Evolutionary conservation across 139 green algal genomes (phyloP).

Genomic region (Coelastrella sp.): DNA sequence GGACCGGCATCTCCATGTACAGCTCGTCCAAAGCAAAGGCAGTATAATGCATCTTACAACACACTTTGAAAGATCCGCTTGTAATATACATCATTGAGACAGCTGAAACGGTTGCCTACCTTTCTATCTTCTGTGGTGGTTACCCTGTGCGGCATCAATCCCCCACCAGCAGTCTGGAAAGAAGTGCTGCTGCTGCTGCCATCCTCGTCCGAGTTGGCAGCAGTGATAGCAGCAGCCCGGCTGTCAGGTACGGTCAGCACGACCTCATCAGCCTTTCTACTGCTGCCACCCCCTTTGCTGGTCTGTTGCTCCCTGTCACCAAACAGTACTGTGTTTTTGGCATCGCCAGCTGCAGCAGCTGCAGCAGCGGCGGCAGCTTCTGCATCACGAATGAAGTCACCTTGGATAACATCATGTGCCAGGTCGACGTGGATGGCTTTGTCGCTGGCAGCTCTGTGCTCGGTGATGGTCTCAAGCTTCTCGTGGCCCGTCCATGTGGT

Average conservation of each 20-base stretch:
- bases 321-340: neutral
- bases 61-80: no score
- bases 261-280: neutral
- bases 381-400: slow-evolving; percentile 37
- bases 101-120: neutral
- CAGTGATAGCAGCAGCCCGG: neutral
- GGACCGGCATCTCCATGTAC: no score
- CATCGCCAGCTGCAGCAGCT: neutral
- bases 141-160: neutral
- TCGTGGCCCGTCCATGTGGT: slow-evolving; percentile 47
- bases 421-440: neutral
- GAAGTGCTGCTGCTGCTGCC: neutral
- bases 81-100: no score
- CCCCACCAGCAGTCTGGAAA: neutral
- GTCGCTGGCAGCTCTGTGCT: neutral
- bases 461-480: neutral
- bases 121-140: neutral
- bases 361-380: neutral
- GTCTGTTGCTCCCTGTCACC: neutral
- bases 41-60: no score
- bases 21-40: no score
- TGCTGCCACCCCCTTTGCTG: neutral
- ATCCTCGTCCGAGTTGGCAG: neutral
- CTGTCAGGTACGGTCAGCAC: slow-evolving; percentile 11
- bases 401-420: slow-evolving; percentile 36